Evolutionary conservation across 768 basidiomycete species (phyloP), one percentile per base, ranked within the genome.

Genomic region (Suillus weaverae): DNA sequence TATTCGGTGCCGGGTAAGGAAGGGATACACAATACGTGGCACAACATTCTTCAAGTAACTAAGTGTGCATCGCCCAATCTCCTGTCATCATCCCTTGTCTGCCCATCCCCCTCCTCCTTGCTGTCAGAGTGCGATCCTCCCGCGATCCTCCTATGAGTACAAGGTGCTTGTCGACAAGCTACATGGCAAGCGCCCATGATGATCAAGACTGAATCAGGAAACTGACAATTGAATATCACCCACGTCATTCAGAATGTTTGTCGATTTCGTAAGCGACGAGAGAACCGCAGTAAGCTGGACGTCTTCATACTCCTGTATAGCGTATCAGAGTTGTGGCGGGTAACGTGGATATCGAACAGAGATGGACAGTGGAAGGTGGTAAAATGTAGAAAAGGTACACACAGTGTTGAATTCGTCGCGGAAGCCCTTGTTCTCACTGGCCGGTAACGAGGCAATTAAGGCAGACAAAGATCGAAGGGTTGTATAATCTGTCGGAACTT

Each of bases 211-310:
- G 1, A 26, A 26, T 51, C 56, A 16, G 53, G 41, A 64, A 33
- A 61, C 38, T 60, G 48, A 60, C 61, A 46, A 56, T 53, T 53
- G 30, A 50, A 43, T 38, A 66, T n/a, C 2, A 70, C 93, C 70
- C 72, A 97, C 96, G 70, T 97, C 94, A 73, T 96, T 98, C 64
- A 98, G 77, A 11, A 89, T 86, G 68, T 89, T 90, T 18, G 96
- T 84, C 36, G 92, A 91, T 77, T 95, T 96, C 8, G 96, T 98
- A 64, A 99, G 77, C 16, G 89, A 86, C 0, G 94, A 89, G 14
- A 99, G 81, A 77, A 94, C 93, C 10, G 91, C 89, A 1, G 95
- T 97, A 35, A 99, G 80, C 66, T 97, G 94, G 18, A 97, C 95
- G 73, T 99, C 96, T 71, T 91, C 91, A 76, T 96, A 94, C 85